Conservation (phyloP, 2,329 filamentous ascomycete species). For the Hypomyces rosellus region DNA sequence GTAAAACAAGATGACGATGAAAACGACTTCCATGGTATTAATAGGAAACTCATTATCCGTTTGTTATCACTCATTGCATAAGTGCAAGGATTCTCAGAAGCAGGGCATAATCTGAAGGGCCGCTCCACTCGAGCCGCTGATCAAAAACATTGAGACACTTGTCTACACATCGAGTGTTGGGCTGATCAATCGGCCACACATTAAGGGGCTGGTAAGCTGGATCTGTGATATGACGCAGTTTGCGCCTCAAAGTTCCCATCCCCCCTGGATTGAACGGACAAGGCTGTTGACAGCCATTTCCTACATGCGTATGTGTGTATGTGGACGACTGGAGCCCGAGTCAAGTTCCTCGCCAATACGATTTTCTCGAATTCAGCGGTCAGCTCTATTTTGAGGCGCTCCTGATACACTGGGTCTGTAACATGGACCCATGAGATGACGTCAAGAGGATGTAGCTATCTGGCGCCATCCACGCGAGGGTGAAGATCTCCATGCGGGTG, state of each 20-base stretch:
- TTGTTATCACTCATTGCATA: too few relatives aligned
- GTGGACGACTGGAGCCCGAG: background rate
- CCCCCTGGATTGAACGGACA: too few relatives aligned
- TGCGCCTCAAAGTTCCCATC: background rate
- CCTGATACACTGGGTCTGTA: background rate
- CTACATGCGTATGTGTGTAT: background rate
- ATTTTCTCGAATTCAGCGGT: background rate
- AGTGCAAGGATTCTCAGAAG: background rate
- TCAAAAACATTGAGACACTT: background rate
- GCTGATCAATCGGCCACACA: background rate
- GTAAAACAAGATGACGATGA: too few relatives aligned
- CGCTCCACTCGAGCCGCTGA: background rate
- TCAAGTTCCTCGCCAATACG: background rate
- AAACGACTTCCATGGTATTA: too few relatives aligned
- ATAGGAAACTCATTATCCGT: background rate
- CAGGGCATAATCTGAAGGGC: background rate
- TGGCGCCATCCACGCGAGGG: background rate
- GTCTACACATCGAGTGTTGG: background rate
- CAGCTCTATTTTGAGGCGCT: constrained; percentile 1
- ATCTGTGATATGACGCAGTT: constrained; percentile 4
- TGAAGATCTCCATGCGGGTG: background rate
- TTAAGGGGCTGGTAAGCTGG: background rate
- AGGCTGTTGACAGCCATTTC: background rate
- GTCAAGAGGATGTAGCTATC: constrained; percentile 1
- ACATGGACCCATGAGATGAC: constrained; percentile 6